Percentiles rank a stretch among this genome's conserved stretches.
Evolutionary conservation across 768 basidiomycete species (phyloP).

Genomic region (Mycena alexandri): DNA sequence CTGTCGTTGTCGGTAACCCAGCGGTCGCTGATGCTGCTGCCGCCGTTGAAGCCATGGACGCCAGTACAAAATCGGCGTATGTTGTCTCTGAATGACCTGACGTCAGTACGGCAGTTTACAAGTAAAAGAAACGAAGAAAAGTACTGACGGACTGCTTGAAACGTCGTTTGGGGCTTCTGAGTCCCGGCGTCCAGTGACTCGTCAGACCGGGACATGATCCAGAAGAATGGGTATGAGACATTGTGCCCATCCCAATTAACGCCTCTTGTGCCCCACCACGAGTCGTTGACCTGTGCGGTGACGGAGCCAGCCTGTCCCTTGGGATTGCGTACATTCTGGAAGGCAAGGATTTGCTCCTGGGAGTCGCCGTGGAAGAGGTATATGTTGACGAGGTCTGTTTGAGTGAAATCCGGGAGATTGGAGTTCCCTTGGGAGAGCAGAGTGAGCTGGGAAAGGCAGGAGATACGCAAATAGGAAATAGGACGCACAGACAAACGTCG

Average conservation of each 20-base stretch:
- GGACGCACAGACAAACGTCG: slow-evolving; percentile 83
- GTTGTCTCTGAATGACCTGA: slow-evolving; percentile 72
- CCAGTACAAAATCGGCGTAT: slow-evolving; percentile 72
- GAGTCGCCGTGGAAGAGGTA: slow-evolving; percentile 85
- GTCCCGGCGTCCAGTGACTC: slow-evolving; percentile 65
- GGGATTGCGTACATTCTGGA: slow-evolving; percentile 57
- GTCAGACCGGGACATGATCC: slow-evolving; percentile 77
- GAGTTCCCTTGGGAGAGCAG: slow-evolving; percentile 73
- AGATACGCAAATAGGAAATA: slow-evolving; percentile 30
- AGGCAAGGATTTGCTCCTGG: slow-evolving; percentile 59
- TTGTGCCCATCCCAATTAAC: slow-evolving; percentile 62
- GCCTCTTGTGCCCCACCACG: slow-evolving; percentile 77
- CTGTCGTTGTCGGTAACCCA: slow-evolving; percentile 44
- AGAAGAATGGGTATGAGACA: slow-evolving; percentile 79
- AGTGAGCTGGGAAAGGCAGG: slow-evolving; percentile 34
- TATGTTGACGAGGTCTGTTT: slow-evolving; percentile 75
- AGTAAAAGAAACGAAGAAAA: background rate
- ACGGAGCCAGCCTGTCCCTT: slow-evolving; percentile 66
- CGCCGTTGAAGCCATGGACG: slow-evolving; percentile 66
- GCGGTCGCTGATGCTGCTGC: slow-evolving; percentile 48
- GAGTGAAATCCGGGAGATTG: slow-evolving; percentile 72
- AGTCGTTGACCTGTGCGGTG: slow-evolving; percentile 74
- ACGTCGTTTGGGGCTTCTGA: slow-evolving; percentile 76
- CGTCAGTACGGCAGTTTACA: slow-evolving; percentile 32
- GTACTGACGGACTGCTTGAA: slow-evolving; percentile 85